These are phyloP conservation scores for Chamaenerion angustifolium DNA, from an alignment of 345 rosid genomes.

Conservation along the genomic window DNA sequence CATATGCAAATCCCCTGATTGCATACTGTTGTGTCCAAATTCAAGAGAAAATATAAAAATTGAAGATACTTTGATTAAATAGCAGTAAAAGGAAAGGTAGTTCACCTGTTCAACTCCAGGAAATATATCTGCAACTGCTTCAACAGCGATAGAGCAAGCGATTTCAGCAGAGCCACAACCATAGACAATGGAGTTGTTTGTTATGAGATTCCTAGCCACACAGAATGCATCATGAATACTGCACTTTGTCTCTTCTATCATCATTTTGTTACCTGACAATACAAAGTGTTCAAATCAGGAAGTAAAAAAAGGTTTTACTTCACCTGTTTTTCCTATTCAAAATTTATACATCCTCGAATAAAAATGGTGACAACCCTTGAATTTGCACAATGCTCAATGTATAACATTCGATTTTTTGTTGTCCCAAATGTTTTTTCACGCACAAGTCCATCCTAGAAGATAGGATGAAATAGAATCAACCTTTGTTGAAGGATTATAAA, in stretches of 20 bases:
- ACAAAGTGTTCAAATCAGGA: too few relatives aligned
- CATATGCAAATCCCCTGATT: conserved; percentile 84
- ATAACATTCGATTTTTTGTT: conserved; percentile 67
- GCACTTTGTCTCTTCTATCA: conserved; percentile 95
- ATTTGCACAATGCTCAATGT: conserved; percentile 72
- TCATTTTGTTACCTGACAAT: conserved; percentile 79
- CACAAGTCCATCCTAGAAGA: conserved; percentile 62
- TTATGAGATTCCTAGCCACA: conserved; percentile 90
- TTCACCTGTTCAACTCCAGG: conserved; percentile 92
- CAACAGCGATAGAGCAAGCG: conserved; percentile 83
- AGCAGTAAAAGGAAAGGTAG: too few relatives aligned
- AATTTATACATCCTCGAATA: conserved; percentile 75
- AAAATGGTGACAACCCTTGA: conserved; percentile 76
- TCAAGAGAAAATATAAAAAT: neutral
- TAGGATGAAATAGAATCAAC: conserved; percentile 1
- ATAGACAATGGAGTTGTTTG: conserved; percentile 81
- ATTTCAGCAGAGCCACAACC: conserved; percentile 98
- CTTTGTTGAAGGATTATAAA: neutral
- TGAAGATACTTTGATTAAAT: too few relatives aligned
- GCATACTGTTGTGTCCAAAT: conserved; percentile 52
- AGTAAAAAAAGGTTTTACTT: too few relatives aligned
- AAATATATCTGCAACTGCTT: conserved; percentile 76
- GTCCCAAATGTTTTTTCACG: conserved; percentile 72
- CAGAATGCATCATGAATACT: conserved; percentile 93
- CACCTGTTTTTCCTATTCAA: too few relatives aligned